Conservation (phyloP, 768 basidiomycete species). For the Pulveroboletus sp. region DNA sequence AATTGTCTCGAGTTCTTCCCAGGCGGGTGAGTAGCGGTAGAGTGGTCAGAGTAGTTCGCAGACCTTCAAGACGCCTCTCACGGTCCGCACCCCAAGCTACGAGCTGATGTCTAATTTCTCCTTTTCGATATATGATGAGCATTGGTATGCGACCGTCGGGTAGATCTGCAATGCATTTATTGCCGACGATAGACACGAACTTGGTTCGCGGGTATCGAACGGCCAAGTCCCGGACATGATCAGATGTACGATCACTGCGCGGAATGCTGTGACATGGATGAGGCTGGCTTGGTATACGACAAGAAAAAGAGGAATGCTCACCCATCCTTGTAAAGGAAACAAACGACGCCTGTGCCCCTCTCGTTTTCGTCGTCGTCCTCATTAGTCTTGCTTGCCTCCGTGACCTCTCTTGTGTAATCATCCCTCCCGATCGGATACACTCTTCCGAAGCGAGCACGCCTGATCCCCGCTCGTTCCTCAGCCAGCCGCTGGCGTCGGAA, state of each 20-base stretch:
- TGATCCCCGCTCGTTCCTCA: slow-evolving; percentile 57
- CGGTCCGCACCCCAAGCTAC: slow-evolving; percentile 80
- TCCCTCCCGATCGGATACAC: slow-evolving; percentile 89
- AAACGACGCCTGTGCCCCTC: slow-evolving; percentile 88
- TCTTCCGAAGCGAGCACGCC: slow-evolving; percentile 72
- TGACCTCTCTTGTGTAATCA: slow-evolving; percentile 94
- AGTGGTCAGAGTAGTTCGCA: slow-evolving; percentile 7
- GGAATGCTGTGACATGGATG: slow-evolving; percentile 55
- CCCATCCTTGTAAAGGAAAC: slow-evolving; percentile 95
- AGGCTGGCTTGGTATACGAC: not conserved
- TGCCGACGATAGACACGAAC: slow-evolving; percentile 92
- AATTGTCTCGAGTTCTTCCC: slow-evolving; percentile 67
- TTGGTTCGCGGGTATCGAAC: slow-evolving; percentile 87
- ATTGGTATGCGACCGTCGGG: slow-evolving; percentile 91
- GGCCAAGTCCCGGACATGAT: slow-evolving; percentile 71
- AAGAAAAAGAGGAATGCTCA: slow-evolving; percentile 45
- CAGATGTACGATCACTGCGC: slow-evolving; percentile 71
- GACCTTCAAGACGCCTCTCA: slow-evolving; percentile 78
- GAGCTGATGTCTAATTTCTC: slow-evolving; percentile 86
- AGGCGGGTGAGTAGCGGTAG: not conserved
- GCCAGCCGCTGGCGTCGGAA: slow-evolving; percentile 63
- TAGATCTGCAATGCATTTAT: slow-evolving; percentile 95
- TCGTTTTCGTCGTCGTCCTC: slow-evolving; percentile 64
- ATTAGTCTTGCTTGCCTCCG: slow-evolving; percentile 79
- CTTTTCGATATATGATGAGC: slow-evolving; percentile 87